Evolutionary conservation across 1,284 basidiomycete genomes (phyloP), one percentile per base, ranked within the genome.

Genomic region (Omphalotus olearius): DNA sequence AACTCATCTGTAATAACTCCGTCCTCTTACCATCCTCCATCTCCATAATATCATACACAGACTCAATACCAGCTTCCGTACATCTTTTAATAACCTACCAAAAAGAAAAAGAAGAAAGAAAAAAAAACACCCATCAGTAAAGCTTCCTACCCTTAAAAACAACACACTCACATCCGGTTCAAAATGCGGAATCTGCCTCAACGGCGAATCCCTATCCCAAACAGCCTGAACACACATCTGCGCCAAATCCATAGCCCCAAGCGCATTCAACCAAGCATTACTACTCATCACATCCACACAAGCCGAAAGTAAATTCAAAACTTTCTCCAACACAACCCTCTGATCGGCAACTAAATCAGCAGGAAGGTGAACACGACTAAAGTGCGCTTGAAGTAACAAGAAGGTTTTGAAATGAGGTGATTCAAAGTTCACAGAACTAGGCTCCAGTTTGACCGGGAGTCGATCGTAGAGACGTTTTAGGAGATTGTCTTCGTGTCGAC

Each of bases 191-290:
- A 99, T 89, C 67, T 99, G 96, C 64, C 91, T 92, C 64, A 98
- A 69, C 0, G 93, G 92, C 42, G 89, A 93, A 67, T 98, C 97
- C 28, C 87, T 88, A 64, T 99, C 95, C 96, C 96, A 98, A 66
- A 96, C 87, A 0, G 91, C 95, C 69, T 99, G 97, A 1, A 98
- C 93, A 67, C 92, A 94, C 96, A 99, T 99, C 71, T 99, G 97
- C n/a, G 89, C 91, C 53, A 99, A 68, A 71, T 99, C 97, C 97
- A 99, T 99, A 0, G 95, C 96, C 45, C 95, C 91, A 13, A 98
- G 74, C 1, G 95, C 96, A 63, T 88, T 96, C 62, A 99, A 69
- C 86, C 87, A 96, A 2, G 91, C 93, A 64, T 98, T 98, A 45
- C 89, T 93, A 4, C 91, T 94, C 93, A 99, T 94, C 55, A 99